Conservation (phyloP, 805 yeast species). For the Kockiozyma suomiensis region DNA sequence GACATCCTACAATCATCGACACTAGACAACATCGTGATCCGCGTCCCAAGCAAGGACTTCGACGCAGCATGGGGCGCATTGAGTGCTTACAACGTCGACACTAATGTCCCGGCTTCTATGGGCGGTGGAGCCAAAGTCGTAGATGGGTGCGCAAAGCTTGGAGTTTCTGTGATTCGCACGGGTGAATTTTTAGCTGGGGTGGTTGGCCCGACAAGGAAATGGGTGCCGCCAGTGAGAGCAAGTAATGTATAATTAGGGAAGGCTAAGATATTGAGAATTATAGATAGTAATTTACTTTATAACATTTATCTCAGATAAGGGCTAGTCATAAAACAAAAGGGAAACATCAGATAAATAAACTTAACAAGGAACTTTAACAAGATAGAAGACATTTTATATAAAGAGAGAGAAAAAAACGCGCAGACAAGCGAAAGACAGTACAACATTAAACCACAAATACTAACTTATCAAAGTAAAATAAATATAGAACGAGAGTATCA, state of each 20-base stretch:
- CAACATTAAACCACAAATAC: background rate
- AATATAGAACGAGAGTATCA: background rate
- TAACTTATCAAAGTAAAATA: background rate
- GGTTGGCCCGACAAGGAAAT: constrained; percentile 20
- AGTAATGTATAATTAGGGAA: no score
- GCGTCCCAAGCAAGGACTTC: constrained; percentile 15
- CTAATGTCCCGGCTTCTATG: background rate
- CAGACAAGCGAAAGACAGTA: background rate
- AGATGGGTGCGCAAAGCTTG: constrained; percentile 12
- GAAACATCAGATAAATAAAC: background rate
- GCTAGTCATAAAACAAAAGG: background rate
- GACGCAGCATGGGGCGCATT: constrained; percentile 22
- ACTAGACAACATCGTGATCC: constrained; percentile 7
- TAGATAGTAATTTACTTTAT: background rate
- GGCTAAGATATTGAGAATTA: no score
- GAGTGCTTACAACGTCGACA: constrained; percentile 13
- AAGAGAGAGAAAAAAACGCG: background rate
- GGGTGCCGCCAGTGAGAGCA: constrained; percentile 15
- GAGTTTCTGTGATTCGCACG: constrained; percentile 8
- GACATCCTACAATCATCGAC: constrained; percentile 14
- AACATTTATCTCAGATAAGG: background rate
- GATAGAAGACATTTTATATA: background rate
- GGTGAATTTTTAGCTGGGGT: constrained; percentile 13
- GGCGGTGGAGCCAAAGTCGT: constrained; percentile 3
- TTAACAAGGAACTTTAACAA: background rate